Evolutionary conservation across 108 stramenopile genomes (phyloP).

Genomic region (Parietichytrium sp.): DNA sequence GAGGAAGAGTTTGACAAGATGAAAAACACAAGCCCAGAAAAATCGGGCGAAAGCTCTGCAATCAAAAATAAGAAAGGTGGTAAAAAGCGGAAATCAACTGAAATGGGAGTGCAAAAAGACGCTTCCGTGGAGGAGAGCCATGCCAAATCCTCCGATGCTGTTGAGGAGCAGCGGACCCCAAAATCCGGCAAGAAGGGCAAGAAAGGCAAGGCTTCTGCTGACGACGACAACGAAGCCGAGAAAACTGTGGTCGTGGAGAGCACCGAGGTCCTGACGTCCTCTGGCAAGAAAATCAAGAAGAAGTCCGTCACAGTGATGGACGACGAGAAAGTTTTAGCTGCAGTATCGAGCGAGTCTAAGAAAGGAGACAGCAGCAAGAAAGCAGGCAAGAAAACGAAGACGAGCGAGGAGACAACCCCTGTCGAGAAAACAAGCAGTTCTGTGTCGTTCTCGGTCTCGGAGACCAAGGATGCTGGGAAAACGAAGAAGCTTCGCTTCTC

Average conservation of each 20-base stretch:
- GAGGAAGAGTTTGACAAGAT: not conserved
- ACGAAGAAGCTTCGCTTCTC: not conserved
- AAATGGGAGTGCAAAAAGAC: no score
- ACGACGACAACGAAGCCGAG: no score
- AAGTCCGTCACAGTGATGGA: no score
- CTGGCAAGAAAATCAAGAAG: no score
- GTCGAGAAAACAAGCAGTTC: not conserved
- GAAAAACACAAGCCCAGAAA: not conserved
- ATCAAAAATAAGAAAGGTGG: not conserved
- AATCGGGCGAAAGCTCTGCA: not conserved
- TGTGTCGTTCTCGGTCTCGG: not conserved
- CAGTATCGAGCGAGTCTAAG: no score
- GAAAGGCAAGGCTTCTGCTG: no score
- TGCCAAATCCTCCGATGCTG: not conserved
- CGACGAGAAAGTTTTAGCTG: no score
- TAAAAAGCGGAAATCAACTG: no score
- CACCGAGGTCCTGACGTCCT: no score
- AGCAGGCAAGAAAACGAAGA: not conserved
- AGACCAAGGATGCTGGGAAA: not conserved
- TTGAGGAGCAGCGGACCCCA: not conserved
- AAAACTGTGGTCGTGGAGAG: no score
- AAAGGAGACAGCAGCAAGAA: no score
- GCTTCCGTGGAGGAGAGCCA: no score
- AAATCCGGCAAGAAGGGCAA: not conserved
- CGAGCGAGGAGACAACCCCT: not conserved